A percentile compares a stretch with the other conserved stretches of the same genome.
Conservation (phyloP, 768 basidiomycete species). For the Macrolepiota dolichaula region DNA sequence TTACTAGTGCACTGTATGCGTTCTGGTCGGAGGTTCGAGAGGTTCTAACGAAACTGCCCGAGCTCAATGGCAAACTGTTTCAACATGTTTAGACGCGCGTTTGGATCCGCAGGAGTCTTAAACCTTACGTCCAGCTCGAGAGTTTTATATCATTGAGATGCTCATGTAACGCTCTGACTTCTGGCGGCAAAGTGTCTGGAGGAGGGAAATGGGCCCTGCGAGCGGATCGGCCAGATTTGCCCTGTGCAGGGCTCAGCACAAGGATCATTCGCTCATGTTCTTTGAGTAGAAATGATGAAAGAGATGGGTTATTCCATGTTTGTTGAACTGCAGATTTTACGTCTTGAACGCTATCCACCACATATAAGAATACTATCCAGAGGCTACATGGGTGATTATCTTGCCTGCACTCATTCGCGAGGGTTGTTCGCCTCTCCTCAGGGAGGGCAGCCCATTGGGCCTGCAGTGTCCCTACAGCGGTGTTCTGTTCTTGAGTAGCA, state of each 20-base stretch:
- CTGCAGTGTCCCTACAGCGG: background rate
- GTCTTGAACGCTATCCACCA: conserved; percentile 44
- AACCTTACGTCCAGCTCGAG: conserved; percentile 59
- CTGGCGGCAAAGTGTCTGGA: conserved; percentile 36
- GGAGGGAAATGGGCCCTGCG: conserved; percentile 33
- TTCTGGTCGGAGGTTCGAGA: conserved; percentile 69
- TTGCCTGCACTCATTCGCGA: conserved; percentile 44
- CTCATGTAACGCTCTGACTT: conserved; percentile 46
- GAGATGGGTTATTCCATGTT: conserved; percentile 50
- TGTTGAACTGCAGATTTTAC: conserved; percentile 40
- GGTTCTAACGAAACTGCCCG: conserved; percentile 55
- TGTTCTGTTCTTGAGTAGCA: conserved; percentile 17
- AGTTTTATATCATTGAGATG: conserved; percentile 51
- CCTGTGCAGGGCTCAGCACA: conserved; percentile 25
- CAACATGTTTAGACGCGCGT: background rate
- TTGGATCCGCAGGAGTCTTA: too few species aligned
- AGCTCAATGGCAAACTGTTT: conserved; percentile 1
- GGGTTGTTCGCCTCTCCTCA: conserved; percentile 22
- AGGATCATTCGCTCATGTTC: conserved; percentile 47
- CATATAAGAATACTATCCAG: background rate
- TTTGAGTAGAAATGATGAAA: conserved; percentile 54
- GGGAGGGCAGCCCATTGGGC: conserved; percentile 15
- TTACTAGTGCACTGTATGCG: conserved; percentile 41
- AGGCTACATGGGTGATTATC: conserved; percentile 1
- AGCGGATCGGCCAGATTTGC: conserved; percentile 27